phyloP scores from a whole-genome alignment of 2,329 filamentous ascomycete genomes.

The Fusarium gaditjirri region DNA sequence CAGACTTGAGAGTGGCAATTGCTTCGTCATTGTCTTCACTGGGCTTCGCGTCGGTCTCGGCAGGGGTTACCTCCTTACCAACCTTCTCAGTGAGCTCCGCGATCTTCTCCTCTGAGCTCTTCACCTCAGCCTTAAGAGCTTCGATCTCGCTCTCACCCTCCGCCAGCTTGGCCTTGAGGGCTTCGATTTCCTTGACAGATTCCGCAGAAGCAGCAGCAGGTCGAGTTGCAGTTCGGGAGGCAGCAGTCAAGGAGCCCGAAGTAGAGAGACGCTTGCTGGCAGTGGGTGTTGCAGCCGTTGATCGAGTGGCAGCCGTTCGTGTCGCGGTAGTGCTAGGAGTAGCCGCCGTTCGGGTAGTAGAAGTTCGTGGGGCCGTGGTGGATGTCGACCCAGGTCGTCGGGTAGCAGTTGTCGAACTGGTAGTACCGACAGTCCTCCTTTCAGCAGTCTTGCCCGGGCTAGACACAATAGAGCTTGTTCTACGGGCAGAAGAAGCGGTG shows the following conservation, averaged over 20 bases:
- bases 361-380: constrained; percentile 50
- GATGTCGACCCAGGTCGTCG: constrained; percentile 51
- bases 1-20: constrained; percentile 60
- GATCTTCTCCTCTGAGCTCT: constrained; percentile 66
- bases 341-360: constrained; percentile 44
- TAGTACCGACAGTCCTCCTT: constrained; percentile 50
- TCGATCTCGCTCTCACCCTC: constrained; percentile 68
- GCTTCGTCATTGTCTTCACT: constrained; percentile 55
- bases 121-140: constrained; percentile 66
- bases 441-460: constrained; percentile 51
- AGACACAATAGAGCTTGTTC: constrained; percentile 57
- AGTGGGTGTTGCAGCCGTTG: constrained; percentile 54
- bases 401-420: constrained; percentile 46
- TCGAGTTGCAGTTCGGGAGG: constrained; percentile 53
- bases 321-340: constrained; percentile 19
- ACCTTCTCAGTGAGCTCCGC: constrained; percentile 64
- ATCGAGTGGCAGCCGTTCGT: constrained; percentile 48
- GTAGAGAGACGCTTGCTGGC: constrained; percentile 68
- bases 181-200: constrained; percentile 65
- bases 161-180: constrained; percentile 68
- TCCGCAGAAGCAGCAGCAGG: constrained; percentile 55
- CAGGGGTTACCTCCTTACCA: constrained; percentile 52
- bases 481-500: constrained; percentile 52
- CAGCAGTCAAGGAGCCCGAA: constrained; percentile 53
- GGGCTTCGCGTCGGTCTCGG: constrained; percentile 54